A percentile compares a stretch with the other conserved stretches of the same genome.
Evolutionary conservation across 768 basidiomycete species (phyloP).

Genomic region (Lyophyllum semitale): DNA sequence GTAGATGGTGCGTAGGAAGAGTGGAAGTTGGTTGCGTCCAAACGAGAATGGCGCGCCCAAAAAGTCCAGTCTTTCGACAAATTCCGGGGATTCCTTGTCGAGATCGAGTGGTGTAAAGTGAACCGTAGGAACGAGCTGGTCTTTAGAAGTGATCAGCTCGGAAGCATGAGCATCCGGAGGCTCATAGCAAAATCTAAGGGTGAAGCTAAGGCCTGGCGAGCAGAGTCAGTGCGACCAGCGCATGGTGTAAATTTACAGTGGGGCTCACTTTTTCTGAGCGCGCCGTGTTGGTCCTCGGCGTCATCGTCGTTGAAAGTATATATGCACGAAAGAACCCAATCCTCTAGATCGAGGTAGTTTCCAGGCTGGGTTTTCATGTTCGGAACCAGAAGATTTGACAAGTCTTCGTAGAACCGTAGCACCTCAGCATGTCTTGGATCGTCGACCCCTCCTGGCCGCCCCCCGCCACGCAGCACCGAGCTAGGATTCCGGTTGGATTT

Average conservation of each 20-base stretch:
- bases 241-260: not conserved
- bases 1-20: constrained; percentile 67
- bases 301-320: constrained; percentile 54
- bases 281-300: constrained; percentile 26
- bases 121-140: constrained; percentile 47
- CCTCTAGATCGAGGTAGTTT: constrained; percentile 50
- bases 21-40: constrained; percentile 59
- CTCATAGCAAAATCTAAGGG: constrained; percentile 50
- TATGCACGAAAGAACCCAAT: constrained; percentile 66
- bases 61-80: constrained; percentile 62
- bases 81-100: constrained; percentile 59
- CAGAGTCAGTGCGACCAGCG: not conserved
- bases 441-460: constrained; percentile 40
- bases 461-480: constrained; percentile 33
- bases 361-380: constrained; percentile 49
- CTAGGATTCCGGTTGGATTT: constrained; percentile 44
- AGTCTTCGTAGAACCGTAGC: constrained; percentile 81
- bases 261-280: constrained; percentile 39
- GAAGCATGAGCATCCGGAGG: constrained; percentile 26
- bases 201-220: constrained; percentile 59
- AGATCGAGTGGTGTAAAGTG: constrained; percentile 67
- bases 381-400: constrained; percentile 77
- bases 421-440: constrained; percentile 63
- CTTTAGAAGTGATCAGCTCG: constrained; percentile 31
- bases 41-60: constrained; percentile 70